A percentile compares a stretch with the other conserved stretches of the same genome.
phyloP scores from a whole-genome alignment of 2,329 filamentous ascomycete species.

The Arthroderma sp. region DNA sequence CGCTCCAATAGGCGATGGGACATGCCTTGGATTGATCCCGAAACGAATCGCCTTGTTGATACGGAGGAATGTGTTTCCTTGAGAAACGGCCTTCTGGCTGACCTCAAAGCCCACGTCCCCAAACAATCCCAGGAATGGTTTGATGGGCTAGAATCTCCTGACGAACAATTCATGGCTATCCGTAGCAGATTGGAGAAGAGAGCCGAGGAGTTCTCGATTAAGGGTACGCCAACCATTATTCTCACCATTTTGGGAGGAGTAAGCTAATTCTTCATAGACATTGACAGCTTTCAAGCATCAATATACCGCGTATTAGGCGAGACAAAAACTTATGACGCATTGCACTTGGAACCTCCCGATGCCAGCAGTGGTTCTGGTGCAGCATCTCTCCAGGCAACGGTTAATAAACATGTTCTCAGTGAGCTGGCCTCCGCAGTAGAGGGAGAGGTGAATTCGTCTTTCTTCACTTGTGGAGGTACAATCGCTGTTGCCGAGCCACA shows the following conservation, averaged over 20 bases:
- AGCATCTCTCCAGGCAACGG: not conserved
- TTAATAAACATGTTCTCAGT: not conserved
- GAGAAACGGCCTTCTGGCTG: not conserved
- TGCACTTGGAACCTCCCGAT: not conserved
- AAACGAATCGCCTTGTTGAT: not conserved
- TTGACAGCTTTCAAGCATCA: not conserved
- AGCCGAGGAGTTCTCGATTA: too few relatives aligned
- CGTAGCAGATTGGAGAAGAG: not conserved
- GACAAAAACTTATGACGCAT: not conserved
- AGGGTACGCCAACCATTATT: not conserved
- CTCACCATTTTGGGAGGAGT: not conserved
- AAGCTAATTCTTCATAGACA: not conserved
- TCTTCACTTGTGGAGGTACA: slow-evolving; percentile 11
- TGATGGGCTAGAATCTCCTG: not conserved
- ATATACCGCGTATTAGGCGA: not conserved
- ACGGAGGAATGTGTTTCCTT: not conserved
- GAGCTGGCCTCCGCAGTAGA: slow-evolving; percentile 7
- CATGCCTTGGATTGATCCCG: too few relatives aligned
- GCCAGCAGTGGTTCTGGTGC: not conserved
- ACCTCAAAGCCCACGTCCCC: not conserved
- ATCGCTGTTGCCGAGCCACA: slow-evolving; percentile 3
- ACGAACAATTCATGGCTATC: not conserved
- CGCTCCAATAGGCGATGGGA: not conserved
- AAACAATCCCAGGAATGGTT: not conserved
- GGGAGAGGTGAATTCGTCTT: slow-evolving; percentile 2